Conservation (phyloP, 129 eudicot genomes). For the Dittrichia graveolens region DNA sequence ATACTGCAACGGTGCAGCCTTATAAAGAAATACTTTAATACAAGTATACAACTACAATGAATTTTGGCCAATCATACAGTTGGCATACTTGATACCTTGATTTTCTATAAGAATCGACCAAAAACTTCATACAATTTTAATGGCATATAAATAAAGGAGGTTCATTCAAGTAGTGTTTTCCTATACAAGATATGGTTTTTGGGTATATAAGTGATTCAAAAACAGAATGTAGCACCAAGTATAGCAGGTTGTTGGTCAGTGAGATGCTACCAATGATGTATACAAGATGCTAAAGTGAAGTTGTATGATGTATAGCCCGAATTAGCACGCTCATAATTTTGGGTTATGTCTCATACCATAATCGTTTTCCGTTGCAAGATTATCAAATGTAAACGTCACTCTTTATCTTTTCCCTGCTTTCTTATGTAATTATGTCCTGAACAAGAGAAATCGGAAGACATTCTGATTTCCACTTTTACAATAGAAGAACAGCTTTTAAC, state of each 20-base stretch:
- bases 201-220: background rate
- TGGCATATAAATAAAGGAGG: constrained; percentile 13
- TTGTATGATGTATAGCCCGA: constrained; percentile 36
- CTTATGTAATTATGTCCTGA: background rate
- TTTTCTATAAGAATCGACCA: background rate
- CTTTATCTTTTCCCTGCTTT: background rate
- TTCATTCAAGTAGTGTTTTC: background rate
- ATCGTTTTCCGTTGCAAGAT: background rate
- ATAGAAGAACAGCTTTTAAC: too few species aligned
- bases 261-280: constrained; percentile 29
- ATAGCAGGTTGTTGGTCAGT: constrained; percentile 34
- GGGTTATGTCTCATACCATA: constrained; percentile 39
- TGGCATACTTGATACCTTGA: constrained; percentile 4
- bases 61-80: background rate
- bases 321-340: constrained; percentile 27
- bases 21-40: background rate
- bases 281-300: constrained; percentile 33
- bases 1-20: background rate
- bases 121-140: background rate
- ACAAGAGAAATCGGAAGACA: background rate
- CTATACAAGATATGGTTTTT: background rate
- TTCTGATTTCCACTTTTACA: background rate
- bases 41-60: background rate
- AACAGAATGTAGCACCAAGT: constrained; percentile 24
- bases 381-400: background rate